These are phyloP conservation scores for Ceratocystis cubensis DNA, from an alignment of 2,329 filamentous ascomycete species.

Conservation along the genomic window DNA sequence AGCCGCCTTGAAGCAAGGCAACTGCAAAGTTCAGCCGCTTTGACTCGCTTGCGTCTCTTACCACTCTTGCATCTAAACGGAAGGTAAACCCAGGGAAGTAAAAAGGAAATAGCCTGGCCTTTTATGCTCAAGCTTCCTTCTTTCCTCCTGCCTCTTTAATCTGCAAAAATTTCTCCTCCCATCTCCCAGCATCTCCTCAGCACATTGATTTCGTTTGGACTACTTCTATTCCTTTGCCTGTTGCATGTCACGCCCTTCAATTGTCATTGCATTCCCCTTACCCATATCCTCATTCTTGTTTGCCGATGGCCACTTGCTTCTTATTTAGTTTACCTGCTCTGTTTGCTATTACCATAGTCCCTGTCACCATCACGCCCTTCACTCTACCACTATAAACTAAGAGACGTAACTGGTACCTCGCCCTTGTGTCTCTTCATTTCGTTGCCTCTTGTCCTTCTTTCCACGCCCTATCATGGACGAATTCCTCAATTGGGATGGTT, in stretches of 20 bases:
- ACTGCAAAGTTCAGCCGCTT: background rate
- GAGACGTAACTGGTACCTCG: background rate
- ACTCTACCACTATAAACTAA: background rate
- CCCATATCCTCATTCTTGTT: background rate
- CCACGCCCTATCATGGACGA: slow-evolving; percentile 36
- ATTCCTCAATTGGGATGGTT: slow-evolving; percentile 48
- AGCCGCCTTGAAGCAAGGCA: background rate
- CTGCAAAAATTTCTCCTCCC: background rate
- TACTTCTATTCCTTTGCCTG: background rate
- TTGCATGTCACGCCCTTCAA: background rate
- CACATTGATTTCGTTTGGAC: background rate
- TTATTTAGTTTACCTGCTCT: background rate
- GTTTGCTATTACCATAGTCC: background rate
- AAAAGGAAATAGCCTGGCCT: background rate
- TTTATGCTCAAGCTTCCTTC: background rate
- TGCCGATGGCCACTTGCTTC: background rate
- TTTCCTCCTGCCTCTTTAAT: slow-evolving; percentile 1
- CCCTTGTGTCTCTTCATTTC: background rate
- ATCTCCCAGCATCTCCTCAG: background rate
- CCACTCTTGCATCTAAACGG: slow-evolving; percentile 1
- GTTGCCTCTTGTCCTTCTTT: background rate
- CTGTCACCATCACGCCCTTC: background rate
- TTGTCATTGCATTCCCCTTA: background rate
- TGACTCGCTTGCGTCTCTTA: background rate
- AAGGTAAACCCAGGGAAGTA: background rate